phyloP scores from a whole-genome alignment of 345 rosid species.

The Populus euphratica region DNA sequence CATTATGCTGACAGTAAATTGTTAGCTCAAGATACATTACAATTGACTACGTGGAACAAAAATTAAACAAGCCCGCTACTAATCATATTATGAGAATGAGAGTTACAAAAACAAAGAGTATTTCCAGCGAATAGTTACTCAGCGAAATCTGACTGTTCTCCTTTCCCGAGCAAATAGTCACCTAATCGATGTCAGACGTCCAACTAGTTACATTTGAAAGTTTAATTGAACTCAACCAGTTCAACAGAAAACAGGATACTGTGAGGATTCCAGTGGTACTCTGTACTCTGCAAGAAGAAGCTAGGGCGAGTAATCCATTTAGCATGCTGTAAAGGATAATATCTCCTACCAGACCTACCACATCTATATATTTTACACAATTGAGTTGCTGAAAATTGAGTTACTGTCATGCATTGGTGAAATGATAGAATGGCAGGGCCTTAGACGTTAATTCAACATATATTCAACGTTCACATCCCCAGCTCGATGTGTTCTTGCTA shows the following conservation, averaged over 20 bases:
- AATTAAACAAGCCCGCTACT: constrained; percentile 4
- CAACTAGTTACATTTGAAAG: not conserved
- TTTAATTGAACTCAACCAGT: not conserved
- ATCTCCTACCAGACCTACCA: not conserved
- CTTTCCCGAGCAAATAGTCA: not conserved
- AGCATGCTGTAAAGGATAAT: not conserved
- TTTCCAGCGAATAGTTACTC: not conserved
- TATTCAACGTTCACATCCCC: not conserved
- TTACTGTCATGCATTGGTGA: not conserved
- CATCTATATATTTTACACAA: not conserved
- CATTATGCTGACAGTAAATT: not conserved
- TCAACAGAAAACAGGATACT: not conserved
- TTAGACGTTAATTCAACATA: not conserved
- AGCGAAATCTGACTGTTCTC: not conserved
- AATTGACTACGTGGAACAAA: constrained; percentile 10
- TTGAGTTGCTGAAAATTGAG: not conserved
- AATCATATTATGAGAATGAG: not conserved
- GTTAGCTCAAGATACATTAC: constrained; percentile 18
- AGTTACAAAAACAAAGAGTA: not conserved
- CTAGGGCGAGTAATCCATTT: not conserved
- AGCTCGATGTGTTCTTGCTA: not conserved
- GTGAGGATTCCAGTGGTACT: not conserved
- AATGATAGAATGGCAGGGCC: not conserved
- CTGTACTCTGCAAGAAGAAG: not conserved
- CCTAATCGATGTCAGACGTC: not conserved